phyloP scores from a whole-genome alignment of 768 basidiomycete genomes.

The Rhodocollybia butyracea region DNA sequence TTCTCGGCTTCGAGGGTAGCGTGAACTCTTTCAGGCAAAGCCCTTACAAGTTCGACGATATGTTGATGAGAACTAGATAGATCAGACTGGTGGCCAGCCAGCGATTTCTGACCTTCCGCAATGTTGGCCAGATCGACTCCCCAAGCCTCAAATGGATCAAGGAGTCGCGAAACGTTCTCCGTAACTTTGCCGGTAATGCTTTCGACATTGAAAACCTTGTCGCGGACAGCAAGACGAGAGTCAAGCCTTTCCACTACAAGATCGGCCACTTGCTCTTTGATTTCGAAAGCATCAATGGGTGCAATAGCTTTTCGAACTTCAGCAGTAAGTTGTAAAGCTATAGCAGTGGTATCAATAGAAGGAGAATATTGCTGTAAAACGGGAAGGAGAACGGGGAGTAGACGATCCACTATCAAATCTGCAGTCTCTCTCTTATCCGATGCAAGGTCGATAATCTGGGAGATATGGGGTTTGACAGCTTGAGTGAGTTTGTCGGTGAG shows the following conservation, averaged over 20 bases:
- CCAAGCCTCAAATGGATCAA: constrained; percentile 40
- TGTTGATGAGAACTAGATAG: constrained; percentile 38
- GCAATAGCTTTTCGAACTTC: constrained; percentile 73
- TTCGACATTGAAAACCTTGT: constrained; percentile 66
- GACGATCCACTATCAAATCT: constrained; percentile 69
- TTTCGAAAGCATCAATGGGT: constrained; percentile 79
- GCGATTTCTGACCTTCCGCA: constrained; percentile 37
- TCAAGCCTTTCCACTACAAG: constrained; percentile 84
- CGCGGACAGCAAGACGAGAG: constrained; percentile 74
- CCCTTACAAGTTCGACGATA: constrained; percentile 37
- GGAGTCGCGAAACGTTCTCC: constrained; percentile 44
- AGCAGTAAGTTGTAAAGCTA: constrained; percentile 57
- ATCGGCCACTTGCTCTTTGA: constrained; percentile 88
- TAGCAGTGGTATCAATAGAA: constrained; percentile 47
- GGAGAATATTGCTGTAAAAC: constrained; percentile 26
- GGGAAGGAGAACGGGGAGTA: constrained; percentile 62
- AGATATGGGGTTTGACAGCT: constrained; percentile 86
- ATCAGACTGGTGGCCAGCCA: constrained; percentile 33
- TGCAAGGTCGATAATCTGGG: constrained; percentile 84
- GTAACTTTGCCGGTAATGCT: constrained; percentile 50
- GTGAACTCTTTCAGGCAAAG: constrained; percentile 45
- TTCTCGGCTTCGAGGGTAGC: constrained; percentile 43
- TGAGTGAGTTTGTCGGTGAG: constrained; percentile 74
- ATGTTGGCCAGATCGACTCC: constrained; percentile 37
- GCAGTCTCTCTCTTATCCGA: constrained; percentile 90